Conservation (phyloP, 108 stramenopile species). For the Epithemia pelagica region DNA sequence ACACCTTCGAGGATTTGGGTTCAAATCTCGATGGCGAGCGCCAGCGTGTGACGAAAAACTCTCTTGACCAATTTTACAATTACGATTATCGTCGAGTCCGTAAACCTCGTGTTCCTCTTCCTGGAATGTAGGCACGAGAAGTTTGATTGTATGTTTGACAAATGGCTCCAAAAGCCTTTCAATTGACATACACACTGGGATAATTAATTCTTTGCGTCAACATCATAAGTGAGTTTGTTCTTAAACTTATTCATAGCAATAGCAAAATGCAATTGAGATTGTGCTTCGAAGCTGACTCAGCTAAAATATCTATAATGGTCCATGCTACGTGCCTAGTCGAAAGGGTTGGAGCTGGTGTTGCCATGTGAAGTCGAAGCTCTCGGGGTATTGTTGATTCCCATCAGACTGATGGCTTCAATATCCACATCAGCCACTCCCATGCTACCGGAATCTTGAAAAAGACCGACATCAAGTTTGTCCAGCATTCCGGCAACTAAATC, state of each 20-base stretch:
- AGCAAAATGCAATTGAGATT: no score
- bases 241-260: no score
- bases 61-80: slow-evolving; percentile 84
- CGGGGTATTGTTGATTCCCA: slow-evolving; percentile 41
- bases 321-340: no score
- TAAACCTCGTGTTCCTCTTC: slow-evolving; percentile 63
- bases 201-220: no score
- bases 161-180: no score
- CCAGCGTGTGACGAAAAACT: slow-evolving; percentile 28
- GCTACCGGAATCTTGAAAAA: slow-evolving; percentile 46
- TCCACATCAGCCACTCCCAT: slow-evolving; percentile 44
- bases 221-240: no score
- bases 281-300: no score
- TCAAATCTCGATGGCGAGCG: slow-evolving; percentile 58
- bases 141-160: not conserved
- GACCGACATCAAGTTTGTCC: slow-evolving; percentile 49
- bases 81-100: slow-evolving; percentile 81
- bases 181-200: no score
- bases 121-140: slow-evolving; percentile 2
- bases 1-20: slow-evolving; percentile 87
- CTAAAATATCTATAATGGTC: no score
- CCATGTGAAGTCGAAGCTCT: not conserved
- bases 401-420: slow-evolving; percentile 81
- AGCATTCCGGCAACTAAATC: slow-evolving; percentile 76
- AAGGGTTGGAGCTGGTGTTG: not conserved